phyloP scores from a whole-genome alignment of 495 filamentous ascomycete genomes.

The Penicillium cataractarum region DNA sequence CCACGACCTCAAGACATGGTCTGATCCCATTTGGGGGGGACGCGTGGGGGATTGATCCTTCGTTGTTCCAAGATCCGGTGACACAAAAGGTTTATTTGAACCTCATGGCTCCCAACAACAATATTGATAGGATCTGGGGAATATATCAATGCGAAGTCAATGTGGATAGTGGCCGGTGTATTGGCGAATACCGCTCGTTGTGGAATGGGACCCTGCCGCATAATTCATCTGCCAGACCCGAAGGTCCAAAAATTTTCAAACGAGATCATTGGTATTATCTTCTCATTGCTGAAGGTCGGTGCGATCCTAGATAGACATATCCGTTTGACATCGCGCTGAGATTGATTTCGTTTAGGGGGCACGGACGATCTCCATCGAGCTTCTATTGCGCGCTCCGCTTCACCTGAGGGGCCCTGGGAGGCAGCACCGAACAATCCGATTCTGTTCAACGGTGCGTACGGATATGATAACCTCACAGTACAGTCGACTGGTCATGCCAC shows the following conservation, averaged over 20 bases:
- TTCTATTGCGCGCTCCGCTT: not conserved
- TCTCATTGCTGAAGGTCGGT: not conserved
- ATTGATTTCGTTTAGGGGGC: not conserved
- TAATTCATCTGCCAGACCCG: not conserved
- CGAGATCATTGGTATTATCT: not conserved
- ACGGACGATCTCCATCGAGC: not conserved
- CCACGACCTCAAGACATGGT: not conserved
- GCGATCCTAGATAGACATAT: no score
- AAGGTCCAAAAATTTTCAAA: not conserved
- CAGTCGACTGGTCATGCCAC: slow-evolving; percentile 4
- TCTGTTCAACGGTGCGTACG: not conserved
- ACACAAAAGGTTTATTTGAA: not conserved
- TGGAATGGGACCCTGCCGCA: not conserved
- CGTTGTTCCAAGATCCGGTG: not conserved
- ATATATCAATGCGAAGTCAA: not conserved
- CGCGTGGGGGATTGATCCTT: not conserved
- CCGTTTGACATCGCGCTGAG: no score
- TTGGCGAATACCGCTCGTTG: not conserved
- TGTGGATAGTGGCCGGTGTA: not conserved
- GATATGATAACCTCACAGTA: not conserved
- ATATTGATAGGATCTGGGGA: not conserved
- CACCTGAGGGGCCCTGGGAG: not conserved
- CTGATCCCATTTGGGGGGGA: not conserved
- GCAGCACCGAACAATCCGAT: not conserved
- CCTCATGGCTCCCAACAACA: not conserved